Evolutionary conservation across 2,329 filamentous ascomycete genomes (phyloP).

Genomic region (Eutypa lata): DNA sequence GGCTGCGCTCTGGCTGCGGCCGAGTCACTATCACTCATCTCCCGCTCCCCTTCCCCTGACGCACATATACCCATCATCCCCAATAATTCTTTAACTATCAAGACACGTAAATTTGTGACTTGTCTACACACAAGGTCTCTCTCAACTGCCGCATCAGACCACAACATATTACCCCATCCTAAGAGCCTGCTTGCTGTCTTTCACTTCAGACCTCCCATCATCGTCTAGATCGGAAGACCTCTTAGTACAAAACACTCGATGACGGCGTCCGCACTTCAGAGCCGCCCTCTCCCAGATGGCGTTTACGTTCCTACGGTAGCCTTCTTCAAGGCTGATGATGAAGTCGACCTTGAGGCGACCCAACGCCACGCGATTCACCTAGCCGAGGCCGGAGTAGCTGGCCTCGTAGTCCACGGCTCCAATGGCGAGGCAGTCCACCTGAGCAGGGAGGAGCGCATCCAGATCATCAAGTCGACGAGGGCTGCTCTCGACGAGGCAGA

Average conservation of each 20-base stretch:
- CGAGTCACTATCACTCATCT: neutral
- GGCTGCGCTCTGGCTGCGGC: neutral
- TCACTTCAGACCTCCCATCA: neutral
- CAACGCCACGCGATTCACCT: constrained; percentile 55
- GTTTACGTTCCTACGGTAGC: constrained; percentile 63
- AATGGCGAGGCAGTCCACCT: constrained; percentile 74
- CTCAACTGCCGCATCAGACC: neutral
- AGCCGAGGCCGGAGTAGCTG: constrained; percentile 60
- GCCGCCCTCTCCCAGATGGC: constrained; percentile 31
- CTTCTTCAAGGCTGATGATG: constrained; percentile 56
- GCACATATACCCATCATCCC: neutral
- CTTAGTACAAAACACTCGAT: constrained; percentile 10
- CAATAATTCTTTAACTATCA: neutral
- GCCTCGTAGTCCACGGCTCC: constrained; percentile 67
- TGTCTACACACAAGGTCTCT: neutral
- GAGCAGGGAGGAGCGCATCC: constrained; percentile 60
- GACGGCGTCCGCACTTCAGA: constrained; percentile 14
- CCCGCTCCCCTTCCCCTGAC: neutral
- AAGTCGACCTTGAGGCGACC: constrained; percentile 51
- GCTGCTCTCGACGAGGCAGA: constrained; percentile 57
- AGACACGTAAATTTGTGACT: no score
- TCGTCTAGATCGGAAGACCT: neutral
- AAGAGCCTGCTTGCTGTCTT: no score
- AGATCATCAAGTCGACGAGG: constrained; percentile 60
- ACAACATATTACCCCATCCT: neutral